Base-by-base conservation (phyloP, 208 protist genomes). In the Dictyostelium gargantuum region DNA sequence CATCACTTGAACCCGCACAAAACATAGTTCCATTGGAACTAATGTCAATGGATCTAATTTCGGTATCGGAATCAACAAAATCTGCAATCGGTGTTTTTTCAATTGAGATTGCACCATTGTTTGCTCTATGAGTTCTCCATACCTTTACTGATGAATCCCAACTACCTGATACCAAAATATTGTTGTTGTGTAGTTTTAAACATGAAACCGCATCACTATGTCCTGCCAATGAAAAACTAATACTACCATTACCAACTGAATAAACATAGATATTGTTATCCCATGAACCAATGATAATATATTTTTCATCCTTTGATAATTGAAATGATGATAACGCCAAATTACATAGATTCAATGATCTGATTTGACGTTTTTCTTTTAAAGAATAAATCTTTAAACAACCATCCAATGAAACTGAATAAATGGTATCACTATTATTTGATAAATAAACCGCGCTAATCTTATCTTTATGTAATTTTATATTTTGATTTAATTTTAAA, bases 211-310 rank as follows among this genome's bases (percentile, higher is more conserved):
- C 95, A 75, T 96, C 95, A 56, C 95, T 94, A 89, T 96, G 95
- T 10, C 82, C 93, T 6, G 32, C 9, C 2, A 93, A 17, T 23
- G 56, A 73, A 63, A 96, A 80, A 23, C 70, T 52, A 8, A 96
- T 82, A 48, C 86, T 80, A 8, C 95, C 95, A 92, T 85, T 95
- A 23, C 92, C 94, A 29, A 93, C 82, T n/a, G 91, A 94, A 76
- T 96, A 96, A 1, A 96, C 72, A 92, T 95, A 96, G 91, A 96
- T 85, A 46, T 95, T 92, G 61, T 96, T 96, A 70, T 96, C 95
- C 95, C 95, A 96, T 10, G 81, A 93, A 23, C 95, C 95, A 38
- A 96, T 84, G 1, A 96, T 29, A 48, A 96, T 91, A 70, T 66
- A 46, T 40, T 96, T 96, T 38, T 95, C 92, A 58, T 96, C 72